Percentiles rank a stretch among this genome's conserved stretches.
Conservation (phyloP, 768 basidiomycete species). For the Mycena vitilis region DNA sequence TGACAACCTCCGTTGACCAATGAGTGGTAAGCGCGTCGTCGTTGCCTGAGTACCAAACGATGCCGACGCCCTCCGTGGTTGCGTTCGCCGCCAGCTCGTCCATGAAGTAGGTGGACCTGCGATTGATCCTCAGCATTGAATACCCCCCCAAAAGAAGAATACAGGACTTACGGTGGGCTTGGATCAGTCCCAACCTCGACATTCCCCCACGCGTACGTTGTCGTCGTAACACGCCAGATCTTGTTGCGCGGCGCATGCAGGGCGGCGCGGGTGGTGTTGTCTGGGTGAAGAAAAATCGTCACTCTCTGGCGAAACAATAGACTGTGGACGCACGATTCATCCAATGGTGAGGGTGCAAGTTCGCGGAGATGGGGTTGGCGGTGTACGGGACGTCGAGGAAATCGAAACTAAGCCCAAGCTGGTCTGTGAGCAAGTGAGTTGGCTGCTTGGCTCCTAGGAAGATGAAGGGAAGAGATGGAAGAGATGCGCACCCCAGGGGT, state of each 20-base stretch:
- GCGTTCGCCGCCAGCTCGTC: conserved; percentile 60
- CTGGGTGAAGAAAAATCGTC: conserved; percentile 32
- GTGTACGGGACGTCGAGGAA: conserved; percentile 28
- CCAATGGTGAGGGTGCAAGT: conserved; percentile 44
- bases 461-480: conserved; percentile 45
- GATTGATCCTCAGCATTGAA: background rate
- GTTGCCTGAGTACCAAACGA: conserved; percentile 62
- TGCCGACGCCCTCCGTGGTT: conserved; percentile 45
- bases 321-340: conserved; percentile 51
- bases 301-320: background rate
- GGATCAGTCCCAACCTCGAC: conserved; percentile 10
- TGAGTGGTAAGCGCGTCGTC: conserved; percentile 62
- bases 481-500: conserved; percentile 54
- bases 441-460: conserved; percentile 69
- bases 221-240: conserved; percentile 47
- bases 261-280: conserved; percentile 64
- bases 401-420: conserved; percentile 19
- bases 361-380: conserved; percentile 25
- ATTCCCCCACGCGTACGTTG: conserved; percentile 12
- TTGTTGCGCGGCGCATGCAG: conserved; percentile 73
- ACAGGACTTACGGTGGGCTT: conserved; percentile 4
- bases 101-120: conserved; percentile 41
- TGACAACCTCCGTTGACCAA: conserved; percentile 55
- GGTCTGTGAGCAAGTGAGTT: conserved; percentile 4
- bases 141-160: background rate